phyloP scores from a whole-genome alignment of 2,329 filamentous ascomycete species.

The Monosporascus sp. region DNA sequence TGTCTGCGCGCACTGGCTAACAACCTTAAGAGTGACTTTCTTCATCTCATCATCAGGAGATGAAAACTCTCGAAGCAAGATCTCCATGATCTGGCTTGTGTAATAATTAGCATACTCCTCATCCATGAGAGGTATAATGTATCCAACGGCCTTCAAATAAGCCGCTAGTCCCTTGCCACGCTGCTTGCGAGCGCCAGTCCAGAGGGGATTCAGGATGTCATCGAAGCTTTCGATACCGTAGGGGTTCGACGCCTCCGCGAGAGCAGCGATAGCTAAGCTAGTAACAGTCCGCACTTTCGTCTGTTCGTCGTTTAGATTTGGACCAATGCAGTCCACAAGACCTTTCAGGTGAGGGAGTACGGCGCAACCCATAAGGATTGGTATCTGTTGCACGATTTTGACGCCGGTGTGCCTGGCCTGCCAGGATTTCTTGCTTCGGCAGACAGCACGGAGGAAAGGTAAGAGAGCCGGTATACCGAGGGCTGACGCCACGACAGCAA shows the following conservation, averaged over 20 bases:
- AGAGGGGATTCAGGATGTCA: conserved; percentile 92
- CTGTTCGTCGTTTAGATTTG: conserved; percentile 95
- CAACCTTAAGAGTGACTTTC: conserved; percentile 95
- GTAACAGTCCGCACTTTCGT: conserved; percentile 97
- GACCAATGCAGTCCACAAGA: conserved; percentile 90
- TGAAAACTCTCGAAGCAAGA: conserved; percentile 88
- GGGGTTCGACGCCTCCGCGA: conserved; percentile 93
- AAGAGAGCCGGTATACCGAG: conserved; percentile 92
- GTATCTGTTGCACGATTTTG: conserved; percentile 98
- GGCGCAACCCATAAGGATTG: conserved; percentile 96
- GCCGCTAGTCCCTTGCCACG: conserved; percentile 92
- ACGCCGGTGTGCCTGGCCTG: conserved; percentile 96
- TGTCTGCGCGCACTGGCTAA: conserved; percentile 91
- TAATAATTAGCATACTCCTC: conserved; percentile 99
- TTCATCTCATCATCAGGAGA: conserved; percentile 99
- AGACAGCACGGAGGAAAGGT: conserved; percentile 92
- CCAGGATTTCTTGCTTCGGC: conserved; percentile 98
- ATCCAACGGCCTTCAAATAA: conserved; percentile 95
- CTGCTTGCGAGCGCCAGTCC: conserved; percentile 94
- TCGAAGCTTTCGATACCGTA: conserved; percentile 99
- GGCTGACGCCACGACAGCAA: conserved; percentile 93
- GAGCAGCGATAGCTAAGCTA: conserved; percentile 85
- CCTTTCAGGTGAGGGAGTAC: conserved; percentile 93
- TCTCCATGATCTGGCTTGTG: conserved; percentile 98
- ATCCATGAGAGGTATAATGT: conserved; percentile 98